Evolutionary conservation across 306 rosid genomes (phyloP), one percentile per base, ranked within the genome.

Genomic region (Cucurbita pepo): DNA sequence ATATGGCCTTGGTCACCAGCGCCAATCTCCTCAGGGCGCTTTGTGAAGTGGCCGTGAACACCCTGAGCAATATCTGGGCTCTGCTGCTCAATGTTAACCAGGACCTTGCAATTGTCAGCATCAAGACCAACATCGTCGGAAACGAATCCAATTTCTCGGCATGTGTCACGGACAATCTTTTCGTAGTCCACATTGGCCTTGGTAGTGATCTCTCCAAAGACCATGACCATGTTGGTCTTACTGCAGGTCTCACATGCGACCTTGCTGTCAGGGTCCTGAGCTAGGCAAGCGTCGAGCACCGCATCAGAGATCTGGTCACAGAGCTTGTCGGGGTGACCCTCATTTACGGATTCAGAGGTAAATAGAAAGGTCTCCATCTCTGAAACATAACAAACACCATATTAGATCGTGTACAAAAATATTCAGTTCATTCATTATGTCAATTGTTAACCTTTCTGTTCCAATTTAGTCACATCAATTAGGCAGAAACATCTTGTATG

Each of bases 1-100:
- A 95, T 95, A 82, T 91, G 99, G 73, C 99, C 99, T 79, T 95
- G 99, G 81, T 95, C 99, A 81, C 99, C 99, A 56, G 99, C 99
- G 75, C 99, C 99, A 56, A 95, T 88, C 81, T 95, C 99, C 90
- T 95, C 99, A 0, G 99, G 99, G 78, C 91, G 90, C 92, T 91
- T 95, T 83, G 99, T 91, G 45, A 95, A 95, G 90, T 95, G 99
- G 25, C 99, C 99, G 5, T 95, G 99, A 71, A 95, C 99, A 83
- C 99, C 99, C 79, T 95, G 99, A 59, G 99, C 99, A 75, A 95
- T 95, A 83, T 95, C 99, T 45, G 99, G 99, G 79, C 99, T 95
- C 86, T 95, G 99, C 78, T 95, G 99, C 88, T 95, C 99, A 77
- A 95, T 95, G 91, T 95, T 91, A 40, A 95, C 99, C 81, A 95